These are phyloP conservation scores for Paramarasmius palmivorus DNA, from an alignment of 1,284 basidiomycete species.

Conservation along the genomic window DNA sequence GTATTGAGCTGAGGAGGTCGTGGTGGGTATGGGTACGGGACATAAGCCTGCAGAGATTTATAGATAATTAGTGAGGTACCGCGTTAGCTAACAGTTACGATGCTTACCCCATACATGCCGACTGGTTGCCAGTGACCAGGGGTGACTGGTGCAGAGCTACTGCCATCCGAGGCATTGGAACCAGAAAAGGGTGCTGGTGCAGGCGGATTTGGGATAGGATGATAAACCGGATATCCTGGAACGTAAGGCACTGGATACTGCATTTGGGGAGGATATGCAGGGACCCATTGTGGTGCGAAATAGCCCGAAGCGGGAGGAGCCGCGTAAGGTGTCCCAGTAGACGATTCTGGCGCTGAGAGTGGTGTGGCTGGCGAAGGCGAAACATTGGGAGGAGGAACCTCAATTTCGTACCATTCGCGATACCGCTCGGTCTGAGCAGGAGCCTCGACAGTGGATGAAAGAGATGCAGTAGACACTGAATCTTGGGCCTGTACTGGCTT, in stretches of 20 bases:
- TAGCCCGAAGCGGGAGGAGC: conserved; percentile 41
- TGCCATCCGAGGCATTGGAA: conserved; percentile 38
- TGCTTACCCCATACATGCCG: conserved; percentile 48
- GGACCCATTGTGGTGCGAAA: conserved; percentile 55
- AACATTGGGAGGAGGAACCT: not conserved
- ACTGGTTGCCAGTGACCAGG: conserved; percentile 31
- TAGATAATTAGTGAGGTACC: conserved; percentile 13
- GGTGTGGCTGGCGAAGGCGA: conserved; percentile 22
- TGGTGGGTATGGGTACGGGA: conserved; percentile 43
- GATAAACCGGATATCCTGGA: conserved; percentile 45
- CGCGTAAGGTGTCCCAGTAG: conserved; percentile 25
- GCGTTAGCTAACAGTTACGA: not conserved
- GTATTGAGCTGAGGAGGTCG: conserved; percentile 28
- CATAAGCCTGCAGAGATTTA: conserved; percentile 35
- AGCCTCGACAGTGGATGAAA: not conserved
- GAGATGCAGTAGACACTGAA: not conserved
- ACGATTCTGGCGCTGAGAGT: conserved; percentile 27
- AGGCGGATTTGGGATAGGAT: conserved; percentile 31
- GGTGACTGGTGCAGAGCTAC: conserved; percentile 26
- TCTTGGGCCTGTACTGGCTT: too few species aligned
- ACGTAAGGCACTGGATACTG: conserved; percentile 54
- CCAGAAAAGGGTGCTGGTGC: conserved; percentile 27
- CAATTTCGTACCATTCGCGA: conserved; percentile 20
- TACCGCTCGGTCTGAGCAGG: conserved; percentile 8
- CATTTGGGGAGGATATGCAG: conserved; percentile 49